Evolutionary conservation across 139 green algal genomes (phyloP).

Genomic region (Ettlia oleoabundans): DNA sequence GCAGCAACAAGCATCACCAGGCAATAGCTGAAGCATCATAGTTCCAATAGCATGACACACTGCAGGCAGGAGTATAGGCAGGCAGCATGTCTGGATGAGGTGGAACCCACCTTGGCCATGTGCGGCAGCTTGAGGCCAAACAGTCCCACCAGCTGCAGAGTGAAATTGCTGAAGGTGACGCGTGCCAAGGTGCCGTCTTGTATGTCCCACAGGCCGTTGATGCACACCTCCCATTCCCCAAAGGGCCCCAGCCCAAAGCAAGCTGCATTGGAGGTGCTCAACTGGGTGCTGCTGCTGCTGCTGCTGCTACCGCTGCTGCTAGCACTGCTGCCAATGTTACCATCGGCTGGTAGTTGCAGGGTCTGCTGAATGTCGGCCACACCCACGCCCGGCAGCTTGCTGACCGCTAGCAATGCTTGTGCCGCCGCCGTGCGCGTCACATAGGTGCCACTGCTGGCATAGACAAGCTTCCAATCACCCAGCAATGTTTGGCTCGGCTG

Average conservation of each 20-base stretch:
- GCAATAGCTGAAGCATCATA: no score
- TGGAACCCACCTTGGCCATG: conserved; percentile 17
- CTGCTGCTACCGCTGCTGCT: background rate
- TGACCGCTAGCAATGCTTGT: conserved; percentile 18
- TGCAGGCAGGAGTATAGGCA: no score
- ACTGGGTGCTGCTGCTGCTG: background rate
- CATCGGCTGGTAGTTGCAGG: background rate
- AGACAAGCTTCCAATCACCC: conserved; percentile 16
- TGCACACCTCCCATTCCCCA: conserved; percentile 12
- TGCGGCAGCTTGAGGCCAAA: conserved; percentile 9
- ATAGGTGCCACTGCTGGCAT: conserved; percentile 11
- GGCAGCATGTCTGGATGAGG: background rate
- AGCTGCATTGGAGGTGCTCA: conserved; percentile 2
- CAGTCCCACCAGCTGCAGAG: conserved; percentile 20
- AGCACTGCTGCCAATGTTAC: background rate
- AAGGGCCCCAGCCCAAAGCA: conserved; percentile 1
- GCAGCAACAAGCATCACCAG: background rate
- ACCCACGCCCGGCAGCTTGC: conserved; percentile 4
- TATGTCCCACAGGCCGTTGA: conserved; percentile 1
- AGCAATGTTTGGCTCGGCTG: background rate
- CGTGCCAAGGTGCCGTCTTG: background rate
- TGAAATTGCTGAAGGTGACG: conserved; percentile 9
- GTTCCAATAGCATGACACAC: no score
- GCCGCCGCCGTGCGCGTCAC: conserved; percentile 10
- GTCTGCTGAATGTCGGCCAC: conserved; percentile 8